phyloP scores from a whole-genome alignment of 2,329 filamentous ascomycete species.

The Sporothrix luriei region DNA sequence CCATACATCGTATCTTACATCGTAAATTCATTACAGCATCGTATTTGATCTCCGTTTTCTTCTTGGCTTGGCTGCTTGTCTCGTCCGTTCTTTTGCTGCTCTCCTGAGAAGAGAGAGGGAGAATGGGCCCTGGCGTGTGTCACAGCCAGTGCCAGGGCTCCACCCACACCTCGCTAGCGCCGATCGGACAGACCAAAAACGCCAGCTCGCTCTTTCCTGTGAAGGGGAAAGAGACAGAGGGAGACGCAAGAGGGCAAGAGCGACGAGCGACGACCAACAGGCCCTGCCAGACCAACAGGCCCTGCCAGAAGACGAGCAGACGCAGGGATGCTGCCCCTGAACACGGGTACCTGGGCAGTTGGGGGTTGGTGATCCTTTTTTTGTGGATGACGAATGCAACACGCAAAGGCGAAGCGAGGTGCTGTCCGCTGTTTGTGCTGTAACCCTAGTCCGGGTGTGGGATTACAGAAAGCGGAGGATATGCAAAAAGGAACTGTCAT shows the following conservation, averaged over 20 bases:
- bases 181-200: conserved; percentile 29
- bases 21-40: conserved; percentile 21
- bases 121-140: conserved; percentile 2
- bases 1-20: background rate
- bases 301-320: background rate
- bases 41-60: conserved; percentile 10
- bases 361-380: background rate
- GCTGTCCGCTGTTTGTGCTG: conserved; percentile 5
- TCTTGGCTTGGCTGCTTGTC: background rate
- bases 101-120: background rate
- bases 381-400: conserved; percentile 1
- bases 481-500: background rate
- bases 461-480: background rate
- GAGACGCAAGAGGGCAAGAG: background rate
- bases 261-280: background rate
- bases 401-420: background rate
- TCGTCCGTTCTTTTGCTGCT: background rate
- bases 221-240: conserved; percentile 15
- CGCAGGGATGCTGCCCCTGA: conserved; percentile 25
- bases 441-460: conserved; percentile 7
- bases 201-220: background rate
- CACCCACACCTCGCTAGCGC: conserved; percentile 21
- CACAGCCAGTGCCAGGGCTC: conserved; percentile 6
- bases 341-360: conserved; percentile 19
- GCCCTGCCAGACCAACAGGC: background rate